These are phyloP conservation scores for Boletales sp. DNA, from an alignment of 768 basidiomycete genomes.

Conservation along the genomic window DNA sequence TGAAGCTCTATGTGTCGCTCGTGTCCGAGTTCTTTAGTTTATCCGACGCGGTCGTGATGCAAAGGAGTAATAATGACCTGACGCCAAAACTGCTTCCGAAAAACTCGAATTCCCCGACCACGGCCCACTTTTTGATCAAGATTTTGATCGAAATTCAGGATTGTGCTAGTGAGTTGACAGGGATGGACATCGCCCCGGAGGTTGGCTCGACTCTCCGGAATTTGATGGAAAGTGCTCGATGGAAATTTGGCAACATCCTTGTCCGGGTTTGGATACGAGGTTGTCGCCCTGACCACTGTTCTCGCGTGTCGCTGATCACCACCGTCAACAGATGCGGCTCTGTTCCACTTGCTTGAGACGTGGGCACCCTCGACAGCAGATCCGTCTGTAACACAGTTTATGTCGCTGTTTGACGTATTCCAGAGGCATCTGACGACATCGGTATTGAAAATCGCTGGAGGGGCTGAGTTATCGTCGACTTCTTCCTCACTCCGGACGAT, in stretches of 20 bases:
- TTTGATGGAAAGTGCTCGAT: constrained; percentile 76
- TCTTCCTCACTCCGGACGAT: constrained; percentile 47
- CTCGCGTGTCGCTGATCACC: constrained; percentile 2
- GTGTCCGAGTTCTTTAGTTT: constrained; percentile 84
- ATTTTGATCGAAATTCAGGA: constrained; percentile 86
- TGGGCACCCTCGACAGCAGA: constrained; percentile 69
- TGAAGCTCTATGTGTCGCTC: constrained; percentile 80
- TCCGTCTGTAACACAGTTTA: constrained; percentile 67
- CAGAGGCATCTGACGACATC: constrained; percentile 73
- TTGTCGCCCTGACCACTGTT: constrained; percentile 29
- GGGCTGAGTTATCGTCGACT: constrained; percentile 52
- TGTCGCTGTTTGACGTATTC: constrained; percentile 75
- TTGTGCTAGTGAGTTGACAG: constrained; percentile 73
- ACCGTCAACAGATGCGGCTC: constrained; percentile 63
- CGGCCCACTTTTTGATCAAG: constrained; percentile 74
- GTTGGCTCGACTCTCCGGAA: constrained; percentile 62
- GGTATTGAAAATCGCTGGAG: constrained; percentile 80
- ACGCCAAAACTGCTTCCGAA: constrained; percentile 59
- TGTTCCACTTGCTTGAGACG: constrained; percentile 83
- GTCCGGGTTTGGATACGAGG: constrained; percentile 81
- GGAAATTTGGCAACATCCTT: constrained; percentile 85
- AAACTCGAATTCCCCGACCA: constrained; percentile 79
- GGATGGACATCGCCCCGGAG: constrained; percentile 80
- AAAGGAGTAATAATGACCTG: constrained; percentile 37
- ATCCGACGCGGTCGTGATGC: constrained; percentile 72